phyloP scores from a whole-genome alignment of 2,329 filamentous ascomycete species.

The Clarireedia paspali region DNA sequence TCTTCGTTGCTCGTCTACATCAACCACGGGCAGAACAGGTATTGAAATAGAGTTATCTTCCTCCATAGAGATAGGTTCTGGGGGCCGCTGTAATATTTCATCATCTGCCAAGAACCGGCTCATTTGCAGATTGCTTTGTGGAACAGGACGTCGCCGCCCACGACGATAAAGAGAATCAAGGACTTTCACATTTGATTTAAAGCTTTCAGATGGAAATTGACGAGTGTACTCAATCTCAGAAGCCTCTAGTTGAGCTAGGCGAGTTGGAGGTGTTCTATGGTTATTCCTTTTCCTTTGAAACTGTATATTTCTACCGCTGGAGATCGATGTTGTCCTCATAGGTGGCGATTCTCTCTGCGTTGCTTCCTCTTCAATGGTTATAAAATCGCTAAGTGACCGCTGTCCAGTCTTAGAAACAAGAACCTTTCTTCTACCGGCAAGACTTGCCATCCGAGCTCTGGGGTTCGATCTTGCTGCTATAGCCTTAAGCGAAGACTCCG shows the following conservation, averaged over 20 bases:
- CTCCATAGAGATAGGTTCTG: neutral
- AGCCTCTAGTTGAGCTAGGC: slow-evolving; percentile 51
- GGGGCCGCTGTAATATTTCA: slow-evolving; percentile 11
- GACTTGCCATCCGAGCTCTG: neutral
- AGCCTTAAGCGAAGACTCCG: slow-evolving; percentile 2
- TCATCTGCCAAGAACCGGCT: slow-evolving; percentile 31
- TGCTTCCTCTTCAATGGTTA: slow-evolving; percentile 16
- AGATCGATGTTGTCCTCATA: neutral
- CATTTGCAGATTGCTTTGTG: slow-evolving; percentile 29
- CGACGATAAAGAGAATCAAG: slow-evolving; percentile 48
- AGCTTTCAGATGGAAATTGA: slow-evolving; percentile 31
- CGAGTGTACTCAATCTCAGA: slow-evolving; percentile 31
- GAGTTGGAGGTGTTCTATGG: slow-evolving; percentile 16
- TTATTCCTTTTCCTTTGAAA: slow-evolving; percentile 7
- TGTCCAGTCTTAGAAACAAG: slow-evolving; percentile 18
- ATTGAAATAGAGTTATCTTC: neutral
- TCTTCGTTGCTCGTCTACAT: neutral
- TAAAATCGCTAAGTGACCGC: slow-evolving; percentile 27
- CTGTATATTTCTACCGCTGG: neutral
- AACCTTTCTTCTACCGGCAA: slow-evolving; percentile 13
- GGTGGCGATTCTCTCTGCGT: neutral
- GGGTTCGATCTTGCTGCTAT: neutral
- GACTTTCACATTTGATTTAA: slow-evolving; percentile 43
- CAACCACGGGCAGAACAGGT: neutral
- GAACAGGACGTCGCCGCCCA: slow-evolving; percentile 27